phyloP scores from a whole-genome alignment of 176 grass and related monocot species.

The Oryza australiensis region DNA sequence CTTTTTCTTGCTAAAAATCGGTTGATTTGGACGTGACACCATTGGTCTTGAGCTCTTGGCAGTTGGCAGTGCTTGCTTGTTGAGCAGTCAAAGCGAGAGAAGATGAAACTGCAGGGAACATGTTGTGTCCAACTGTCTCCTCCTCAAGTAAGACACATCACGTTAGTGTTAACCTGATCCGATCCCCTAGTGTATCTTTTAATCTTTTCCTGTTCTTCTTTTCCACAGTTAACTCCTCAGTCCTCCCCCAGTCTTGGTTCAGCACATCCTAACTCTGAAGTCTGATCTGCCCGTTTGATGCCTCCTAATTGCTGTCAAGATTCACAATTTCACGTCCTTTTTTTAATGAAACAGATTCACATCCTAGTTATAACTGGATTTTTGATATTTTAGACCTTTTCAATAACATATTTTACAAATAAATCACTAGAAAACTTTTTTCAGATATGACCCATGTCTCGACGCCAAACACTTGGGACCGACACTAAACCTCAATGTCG shows the following conservation, averaged over 20 bases:
- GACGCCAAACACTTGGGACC: no score
- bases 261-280: not conserved
- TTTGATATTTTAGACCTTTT: no score
- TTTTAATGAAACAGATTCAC: not conserved
- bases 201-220: not conserved
- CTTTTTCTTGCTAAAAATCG: not conserved
- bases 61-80: not conserved
- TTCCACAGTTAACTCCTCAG: not conserved
- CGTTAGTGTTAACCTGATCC: not conserved
- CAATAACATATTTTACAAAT: no score
- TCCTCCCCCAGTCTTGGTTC: not conserved
- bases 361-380: not conserved
- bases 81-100: not conserved
- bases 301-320: not conserved
- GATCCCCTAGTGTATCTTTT: not conserved
- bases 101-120: conserved; percentile 1
- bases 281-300: not conserved
- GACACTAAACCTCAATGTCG: no score
- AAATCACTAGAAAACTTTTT: no score
- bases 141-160: not conserved
- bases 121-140: not conserved
- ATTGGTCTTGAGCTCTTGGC: not conserved
- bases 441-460: no score
- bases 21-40: not conserved
- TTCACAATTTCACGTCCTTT: not conserved